Base-by-base conservation (phyloP, 495 filamentous ascomycete genomes). In the Xylaria grammica region DNA sequence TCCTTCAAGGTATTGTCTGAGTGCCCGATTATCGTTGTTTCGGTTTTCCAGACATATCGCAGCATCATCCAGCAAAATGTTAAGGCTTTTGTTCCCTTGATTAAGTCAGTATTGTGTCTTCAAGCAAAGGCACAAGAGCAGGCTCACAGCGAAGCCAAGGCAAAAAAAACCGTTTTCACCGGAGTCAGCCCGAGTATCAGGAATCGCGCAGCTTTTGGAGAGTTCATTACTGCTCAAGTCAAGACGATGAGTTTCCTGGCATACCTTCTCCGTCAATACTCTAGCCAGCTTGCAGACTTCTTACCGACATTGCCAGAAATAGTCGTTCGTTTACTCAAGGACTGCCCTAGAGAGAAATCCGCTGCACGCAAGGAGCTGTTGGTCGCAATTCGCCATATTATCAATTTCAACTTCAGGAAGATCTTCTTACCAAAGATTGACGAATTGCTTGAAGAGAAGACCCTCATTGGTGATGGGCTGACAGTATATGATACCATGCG, bases 161-260 rank as follows among this genome's bases (percentile, higher is more conserved):
- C 87, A 3, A 87, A 87, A 68, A 86, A 85, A 24, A 89, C 85
- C 34, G 91, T 96, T 2, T 97, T 97, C 68, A 96, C 92, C 0
- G 96, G 95, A 6, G 92, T 99, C 29, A 95, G 91, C 78, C 90
- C 90, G 38, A 92, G 94, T 62, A 97, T 99, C 67, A 93, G 92
- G 77, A 97, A 97, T 69, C 82, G 95, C 22, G 89, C 90, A 20
- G 96, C 94, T 6, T 99, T 97, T 79, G 96, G 96, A 2, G 96
- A 99, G 63, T 94, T 99, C 63, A 94, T 99, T 58, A 97, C 92
- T 0, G 93, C 93, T 0, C 96, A 99, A 76, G 95, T 99, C 46
- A 99, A 99, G 83, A 98, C 95, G 0, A 98, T 99, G 96, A 97
- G 92, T 67, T 99, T 99, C 71, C 77, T 99, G 67, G 96, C 96